A percentile compares a stretch with the other conserved stretches of the same genome.
Conservation (phyloP, 257 asterid species). For the Coffea eugenioides region DNA sequence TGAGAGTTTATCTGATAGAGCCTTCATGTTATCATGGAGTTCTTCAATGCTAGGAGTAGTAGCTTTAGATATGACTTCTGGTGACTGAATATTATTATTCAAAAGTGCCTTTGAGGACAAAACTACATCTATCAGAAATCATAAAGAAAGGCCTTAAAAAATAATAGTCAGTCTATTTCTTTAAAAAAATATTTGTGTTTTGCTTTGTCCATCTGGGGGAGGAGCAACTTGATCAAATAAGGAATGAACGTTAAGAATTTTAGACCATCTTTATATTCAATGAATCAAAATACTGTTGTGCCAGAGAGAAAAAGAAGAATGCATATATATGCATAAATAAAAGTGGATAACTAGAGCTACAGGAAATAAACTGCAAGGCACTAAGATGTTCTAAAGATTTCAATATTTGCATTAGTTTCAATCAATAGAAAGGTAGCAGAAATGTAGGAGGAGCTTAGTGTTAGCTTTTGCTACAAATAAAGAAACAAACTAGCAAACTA, state of each 20-base stretch:
- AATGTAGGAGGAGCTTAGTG: background rate
- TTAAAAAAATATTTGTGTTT: background rate
- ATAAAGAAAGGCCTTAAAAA: background rate
- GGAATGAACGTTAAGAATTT: background rate
- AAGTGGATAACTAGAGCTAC: background rate
- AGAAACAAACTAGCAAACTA: background rate
- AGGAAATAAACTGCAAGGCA: background rate
- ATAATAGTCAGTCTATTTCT: background rate
- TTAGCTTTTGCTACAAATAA: background rate
- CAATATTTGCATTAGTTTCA: background rate
- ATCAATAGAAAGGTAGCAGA: background rate
- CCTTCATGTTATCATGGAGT: slow-evolving; percentile 39
- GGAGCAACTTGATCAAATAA: background rate
- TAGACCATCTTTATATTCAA: background rate
- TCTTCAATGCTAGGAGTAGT: slow-evolving; percentile 45
- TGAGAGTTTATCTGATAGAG: slow-evolving; percentile 61
- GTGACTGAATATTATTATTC: slow-evolving; percentile 56
- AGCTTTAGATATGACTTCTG: slow-evolving; percentile 82
- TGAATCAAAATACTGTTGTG: background rate
- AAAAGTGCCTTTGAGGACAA: slow-evolving; percentile 45
- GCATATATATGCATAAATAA: background rate
- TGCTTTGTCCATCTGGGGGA: background rate
- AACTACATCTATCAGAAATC: slow-evolving; percentile 5
- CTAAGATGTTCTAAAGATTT: background rate
- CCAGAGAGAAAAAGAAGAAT: no score